Conservation (phyloP, 1,139 yeast genomes). For the Pneumocystis wakefieldiae region DNA sequence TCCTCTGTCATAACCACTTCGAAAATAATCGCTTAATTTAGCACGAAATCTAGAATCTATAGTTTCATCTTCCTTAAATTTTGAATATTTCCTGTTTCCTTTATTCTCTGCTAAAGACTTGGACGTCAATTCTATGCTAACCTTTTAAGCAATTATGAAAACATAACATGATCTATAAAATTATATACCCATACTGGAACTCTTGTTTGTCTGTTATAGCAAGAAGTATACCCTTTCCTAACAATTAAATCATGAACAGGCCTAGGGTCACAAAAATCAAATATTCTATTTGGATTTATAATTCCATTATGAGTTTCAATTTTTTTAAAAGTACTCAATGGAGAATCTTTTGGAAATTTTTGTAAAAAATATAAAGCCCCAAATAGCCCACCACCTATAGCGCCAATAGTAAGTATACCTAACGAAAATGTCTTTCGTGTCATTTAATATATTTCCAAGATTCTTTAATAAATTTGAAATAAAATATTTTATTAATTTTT, state of each 20-base stretch:
- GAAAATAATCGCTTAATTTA: constrained; percentile 65
- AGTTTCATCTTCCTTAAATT: constrained; percentile 75
- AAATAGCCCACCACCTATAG: neutral
- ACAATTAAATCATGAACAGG: neutral
- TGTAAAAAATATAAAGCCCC: neutral
- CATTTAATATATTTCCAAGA: neutral
- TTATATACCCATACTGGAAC: constrained; percentile 64
- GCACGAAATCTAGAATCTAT: constrained; percentile 69
- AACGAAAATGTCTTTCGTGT: neutral
- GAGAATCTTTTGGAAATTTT: no score
- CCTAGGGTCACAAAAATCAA: neutral
- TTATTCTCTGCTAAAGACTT: constrained; percentile 38
- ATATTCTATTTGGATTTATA: neutral
- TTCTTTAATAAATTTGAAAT: neutral
- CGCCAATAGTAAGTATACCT: neutral
- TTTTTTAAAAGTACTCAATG: no score
- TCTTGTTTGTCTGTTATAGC: constrained; percentile 62
- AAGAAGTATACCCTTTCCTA: constrained; percentile 1
- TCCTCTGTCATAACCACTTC: constrained; percentile 94
- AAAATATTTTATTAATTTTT: neutral
- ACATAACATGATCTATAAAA: neutral
- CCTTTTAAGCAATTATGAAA: constrained; percentile 9
- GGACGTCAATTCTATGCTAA: constrained; percentile 81
- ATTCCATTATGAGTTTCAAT: no score
- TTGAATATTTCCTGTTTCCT: constrained; percentile 58